Conservation (phyloP, 1,139 yeast genomes). For the Tardiomyces depauwii region DNA sequence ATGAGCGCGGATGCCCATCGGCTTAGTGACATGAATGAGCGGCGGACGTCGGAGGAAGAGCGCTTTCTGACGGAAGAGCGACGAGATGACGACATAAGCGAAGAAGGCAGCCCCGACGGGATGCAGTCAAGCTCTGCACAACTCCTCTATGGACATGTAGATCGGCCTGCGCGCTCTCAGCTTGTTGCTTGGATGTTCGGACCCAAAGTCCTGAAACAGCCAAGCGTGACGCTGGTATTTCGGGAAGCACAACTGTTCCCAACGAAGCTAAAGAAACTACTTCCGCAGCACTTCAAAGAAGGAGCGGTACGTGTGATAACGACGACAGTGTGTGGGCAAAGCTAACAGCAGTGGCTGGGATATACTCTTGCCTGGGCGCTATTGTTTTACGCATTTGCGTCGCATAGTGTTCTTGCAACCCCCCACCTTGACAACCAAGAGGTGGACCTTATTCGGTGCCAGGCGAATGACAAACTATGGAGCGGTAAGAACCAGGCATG, state of each 20-base stretch:
- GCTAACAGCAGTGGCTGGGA: slow-evolving; percentile 1
- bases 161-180: background rate
- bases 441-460: slow-evolving; percentile 17
- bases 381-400: slow-evolving; percentile 13
- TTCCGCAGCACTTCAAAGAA: background rate
- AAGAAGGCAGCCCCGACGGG: no score
- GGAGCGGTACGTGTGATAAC: background rate
- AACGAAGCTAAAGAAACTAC: slow-evolving; percentile 3
- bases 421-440: slow-evolving; percentile 14
- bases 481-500: slow-evolving; percentile 59
- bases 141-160: background rate
- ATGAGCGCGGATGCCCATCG: no score
- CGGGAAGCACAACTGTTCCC: slow-evolving; percentile 16
- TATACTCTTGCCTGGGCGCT: slow-evolving; percentile 14
- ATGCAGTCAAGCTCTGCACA: no score
- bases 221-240: slow-evolving; percentile 15
- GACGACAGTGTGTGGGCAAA: no score
- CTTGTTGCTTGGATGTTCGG: slow-evolving; percentile 11
- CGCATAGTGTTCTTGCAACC: slow-evolving; percentile 16
- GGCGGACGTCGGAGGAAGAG: no score
- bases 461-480: slow-evolving; percentile 42
- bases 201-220: slow-evolving; percentile 14
- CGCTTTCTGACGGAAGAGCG: no score
- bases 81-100: no score
- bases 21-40: no score